Evolutionary conservation across 2,329 filamentous ascomycete genomes (phyloP), one percentile per base, ranked within the genome.

Genomic region (Trichoderma semiorbis): DNA sequence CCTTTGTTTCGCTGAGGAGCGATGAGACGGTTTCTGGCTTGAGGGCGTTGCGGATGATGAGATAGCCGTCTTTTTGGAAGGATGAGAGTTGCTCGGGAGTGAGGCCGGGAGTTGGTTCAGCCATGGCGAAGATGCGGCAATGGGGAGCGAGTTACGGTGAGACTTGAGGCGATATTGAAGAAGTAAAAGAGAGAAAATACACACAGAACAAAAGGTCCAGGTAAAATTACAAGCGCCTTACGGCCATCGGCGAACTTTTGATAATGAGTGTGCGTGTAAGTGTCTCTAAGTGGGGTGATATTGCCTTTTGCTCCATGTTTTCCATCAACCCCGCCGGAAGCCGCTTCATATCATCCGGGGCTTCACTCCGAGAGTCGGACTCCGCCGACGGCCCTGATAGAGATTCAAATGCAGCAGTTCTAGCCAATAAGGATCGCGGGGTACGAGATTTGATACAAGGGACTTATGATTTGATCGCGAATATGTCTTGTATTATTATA

Each of bases 61-160:
- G 91, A 83, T 97, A 98, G 83, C 96, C 96, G 84, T 98, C 93
- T 65, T 88, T 85, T 76, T 92, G 81, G 85, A 97, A 98, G 78
- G 87, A 85, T 63, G 87, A 80, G 61, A 96, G 83, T 79, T 98
- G 94, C 36, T 88, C 85, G 57, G 89, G 81, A 18, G 91, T 92
- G 72, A 98, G 92, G 71, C 91, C 92, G 18, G 72, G 63, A 7
- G 72, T 69, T 61, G 73, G 32, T 57, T 74, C 66, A 21, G 72
- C 62, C 28, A 75, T 60, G 76, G 77, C 78, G 61, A 30, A 34
- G 53, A 24, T 14, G 16, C 30, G 7, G 14, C 21, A 36, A 28
- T 24, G 10, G 39, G n/a, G n/a, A 26, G 11, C 10, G 7, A 28
- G 39, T 34, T 55, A 18, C 21, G 2, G 10, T 3, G 18, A n/a